Percentiles rank a stretch among this genome's conserved stretches.
Conservation (phyloP, 768 basidiomycete species). For the Austroboletus festivus region DNA sequence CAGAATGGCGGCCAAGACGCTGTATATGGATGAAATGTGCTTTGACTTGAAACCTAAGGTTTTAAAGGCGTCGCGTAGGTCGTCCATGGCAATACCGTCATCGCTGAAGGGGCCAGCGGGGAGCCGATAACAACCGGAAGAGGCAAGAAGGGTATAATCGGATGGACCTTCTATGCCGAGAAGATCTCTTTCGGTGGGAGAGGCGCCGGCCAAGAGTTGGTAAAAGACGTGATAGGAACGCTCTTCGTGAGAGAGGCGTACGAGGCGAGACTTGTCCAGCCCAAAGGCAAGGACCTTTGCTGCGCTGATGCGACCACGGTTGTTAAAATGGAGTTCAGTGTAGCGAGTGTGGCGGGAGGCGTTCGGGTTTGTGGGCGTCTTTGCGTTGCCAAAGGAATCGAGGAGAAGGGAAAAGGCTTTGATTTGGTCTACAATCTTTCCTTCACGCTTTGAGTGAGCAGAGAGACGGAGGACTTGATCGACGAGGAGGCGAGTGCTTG, state of each 20-base stretch:
- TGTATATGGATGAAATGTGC: conserved; percentile 52
- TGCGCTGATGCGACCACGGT: conserved; percentile 51
- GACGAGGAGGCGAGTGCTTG: conserved; percentile 48
- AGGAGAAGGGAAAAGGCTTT: conserved; percentile 52
- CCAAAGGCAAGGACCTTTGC: conserved; percentile 59
- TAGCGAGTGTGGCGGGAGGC: conserved; percentile 61
- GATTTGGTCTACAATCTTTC: conserved; percentile 52
- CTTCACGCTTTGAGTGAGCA: conserved; percentile 53
- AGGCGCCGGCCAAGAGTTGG: conserved; percentile 59
- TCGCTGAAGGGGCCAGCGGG: conserved; percentile 63
- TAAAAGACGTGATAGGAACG: conserved; percentile 67
- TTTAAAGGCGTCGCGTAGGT: conserved; percentile 53
- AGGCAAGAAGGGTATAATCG: conserved; percentile 55
- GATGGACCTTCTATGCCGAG: conserved; percentile 55
- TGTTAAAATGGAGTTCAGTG: conserved; percentile 60
- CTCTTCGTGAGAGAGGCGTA: conserved; percentile 53
- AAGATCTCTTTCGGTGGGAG: conserved; percentile 50
- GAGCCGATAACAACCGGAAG: conserved; percentile 60
- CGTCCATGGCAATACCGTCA: conserved; percentile 56
- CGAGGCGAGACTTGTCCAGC: conserved; percentile 59
- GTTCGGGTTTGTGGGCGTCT: conserved; percentile 59
- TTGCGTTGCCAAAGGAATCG: conserved; percentile 64
- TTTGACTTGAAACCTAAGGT: conserved; percentile 61
- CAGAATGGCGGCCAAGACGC: conserved; percentile 50
- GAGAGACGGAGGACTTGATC: conserved; percentile 61